phyloP scores from a whole-genome alignment of 805 yeast genomes.

The Candida lessepsii region DNA sequence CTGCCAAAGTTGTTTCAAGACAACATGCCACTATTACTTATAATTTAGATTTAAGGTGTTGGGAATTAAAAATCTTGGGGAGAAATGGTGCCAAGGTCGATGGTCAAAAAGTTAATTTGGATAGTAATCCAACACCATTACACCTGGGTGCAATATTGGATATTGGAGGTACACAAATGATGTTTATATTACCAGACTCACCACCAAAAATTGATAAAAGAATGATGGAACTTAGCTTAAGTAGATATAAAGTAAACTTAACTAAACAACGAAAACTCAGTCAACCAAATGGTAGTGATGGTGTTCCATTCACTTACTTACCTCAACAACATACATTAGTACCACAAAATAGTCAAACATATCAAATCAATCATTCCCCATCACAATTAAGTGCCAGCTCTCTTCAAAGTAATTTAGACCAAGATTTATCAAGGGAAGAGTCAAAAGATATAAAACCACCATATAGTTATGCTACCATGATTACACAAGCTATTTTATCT shows the following conservation, averaged over 20 bases:
- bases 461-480: conserved; percentile 96
- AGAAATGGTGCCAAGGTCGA: conserved; percentile 94
- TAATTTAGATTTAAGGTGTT: conserved; percentile 67
- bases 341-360: conserved; percentile 37
- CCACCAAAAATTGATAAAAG: conserved; percentile 63
- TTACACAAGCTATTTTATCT: conserved; percentile 92
- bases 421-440: conserved; percentile 83
- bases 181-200: conserved; percentile 94
- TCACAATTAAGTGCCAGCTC: conserved; percentile 39
- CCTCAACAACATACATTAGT: conserved; percentile 19
- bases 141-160: conserved; percentile 89
- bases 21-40: conserved; percentile 83
- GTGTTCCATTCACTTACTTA: conserved; percentile 15
- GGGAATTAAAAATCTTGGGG: conserved; percentile 85
- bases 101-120: conserved; percentile 55
- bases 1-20: conserved; percentile 94
- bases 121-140: conserved; percentile 54
- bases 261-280: conserved; percentile 20
- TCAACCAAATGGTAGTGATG: conserved; percentile 11
- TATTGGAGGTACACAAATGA: conserved; percentile 97
- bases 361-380: conserved; percentile 50
- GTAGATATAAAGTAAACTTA: conserved; percentile 27
- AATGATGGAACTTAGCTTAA: conserved; percentile 39
- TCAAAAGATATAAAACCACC: conserved; percentile 95
- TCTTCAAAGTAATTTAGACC: conserved; percentile 46